Percentiles rank a stretch among this genome's conserved stretches.
Conservation (phyloP, 2,329 filamentous ascomycete species). For the Mollisia scopiformis region DNA sequence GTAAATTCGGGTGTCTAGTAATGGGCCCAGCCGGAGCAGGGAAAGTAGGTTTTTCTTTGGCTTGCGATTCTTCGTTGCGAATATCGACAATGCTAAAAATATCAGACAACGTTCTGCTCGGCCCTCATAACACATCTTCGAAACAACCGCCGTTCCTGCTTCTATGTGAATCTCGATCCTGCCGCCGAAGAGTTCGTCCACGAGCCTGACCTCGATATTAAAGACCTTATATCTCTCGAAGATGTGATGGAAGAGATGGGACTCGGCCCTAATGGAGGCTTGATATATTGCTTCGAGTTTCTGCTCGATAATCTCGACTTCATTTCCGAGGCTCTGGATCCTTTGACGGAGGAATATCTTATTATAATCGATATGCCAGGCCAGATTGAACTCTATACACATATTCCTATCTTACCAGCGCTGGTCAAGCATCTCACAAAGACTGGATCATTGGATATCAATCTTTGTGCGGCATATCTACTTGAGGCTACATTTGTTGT, state of each 20-base stretch:
- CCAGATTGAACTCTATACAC: slow-evolving; percentile 98
- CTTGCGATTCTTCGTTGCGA: neutral
- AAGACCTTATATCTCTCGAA: slow-evolving; percentile 88
- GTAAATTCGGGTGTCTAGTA: slow-evolving; percentile 91
- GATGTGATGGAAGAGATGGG: slow-evolving; percentile 97
- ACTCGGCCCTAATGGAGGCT: slow-evolving; percentile 86
- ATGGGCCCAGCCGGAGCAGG: slow-evolving; percentile 96
- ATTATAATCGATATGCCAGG: slow-evolving; percentile 99
- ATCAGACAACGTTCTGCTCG: slow-evolving; percentile 88
- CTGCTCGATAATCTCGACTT: slow-evolving; percentile 94
- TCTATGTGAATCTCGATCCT: slow-evolving; percentile 98
- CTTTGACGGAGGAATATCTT: slow-evolving; percentile 89
- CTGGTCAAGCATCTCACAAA: slow-evolving; percentile 82
- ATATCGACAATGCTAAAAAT: neutral
- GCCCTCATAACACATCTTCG: slow-evolving; percentile 91
- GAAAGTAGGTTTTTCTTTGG: slow-evolving; percentile 70
- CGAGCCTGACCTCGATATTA: slow-evolving; percentile 91
- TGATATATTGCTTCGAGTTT: slow-evolving; percentile 97
- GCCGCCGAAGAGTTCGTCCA: slow-evolving; percentile 93
- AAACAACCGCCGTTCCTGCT: slow-evolving; percentile 88
- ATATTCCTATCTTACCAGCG: slow-evolving; percentile 87
- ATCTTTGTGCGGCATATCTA: slow-evolving; percentile 90
- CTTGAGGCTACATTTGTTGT: slow-evolving; percentile 95
- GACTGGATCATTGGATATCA: slow-evolving; percentile 81
- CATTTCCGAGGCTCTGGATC: slow-evolving; percentile 81